A percentile compares a stretch with the other conserved stretches of the same genome.
phyloP scores from a whole-genome alignment of 2,329 filamentous ascomycete genomes.

The Monosporascus sp. region DNA sequence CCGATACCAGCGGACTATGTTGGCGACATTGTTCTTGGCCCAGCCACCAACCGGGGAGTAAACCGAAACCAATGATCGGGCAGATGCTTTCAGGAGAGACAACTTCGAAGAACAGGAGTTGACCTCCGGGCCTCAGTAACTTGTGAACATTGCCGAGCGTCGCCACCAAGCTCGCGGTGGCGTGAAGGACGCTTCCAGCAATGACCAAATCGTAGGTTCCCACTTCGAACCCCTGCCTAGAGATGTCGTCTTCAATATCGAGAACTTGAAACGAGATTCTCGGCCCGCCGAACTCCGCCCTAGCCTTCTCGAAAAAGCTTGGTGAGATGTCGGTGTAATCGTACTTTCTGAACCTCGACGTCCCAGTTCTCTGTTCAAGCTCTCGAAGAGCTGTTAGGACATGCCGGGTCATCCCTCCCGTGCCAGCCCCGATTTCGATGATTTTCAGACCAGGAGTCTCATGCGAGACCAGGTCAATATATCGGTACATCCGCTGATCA shows the following conservation, averaged over 20 bases:
- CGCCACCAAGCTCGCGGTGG: constrained; percentile 8
- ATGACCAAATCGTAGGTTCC: constrained; percentile 13
- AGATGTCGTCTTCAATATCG: constrained; percentile 9
- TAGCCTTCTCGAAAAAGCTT: constrained; percentile 14
- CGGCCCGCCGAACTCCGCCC: neutral
- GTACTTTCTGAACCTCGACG: neutral
- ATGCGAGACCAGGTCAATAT: neutral
- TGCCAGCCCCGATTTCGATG: neutral
- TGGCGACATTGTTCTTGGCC: neutral
- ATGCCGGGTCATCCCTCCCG: neutral
- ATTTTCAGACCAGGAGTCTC: neutral
- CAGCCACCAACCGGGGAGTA: neutral
- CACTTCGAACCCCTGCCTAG: constrained; percentile 8
- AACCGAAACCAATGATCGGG: neutral
- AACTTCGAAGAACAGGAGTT: constrained; percentile 10
- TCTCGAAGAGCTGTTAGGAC: neutral
- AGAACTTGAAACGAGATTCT: constrained; percentile 11
- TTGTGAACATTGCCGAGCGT: constrained; percentile 11
- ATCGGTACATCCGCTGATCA: too few species aligned
- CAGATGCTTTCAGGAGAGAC: neutral
- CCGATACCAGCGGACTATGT: neutral
- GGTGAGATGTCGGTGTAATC: neutral
- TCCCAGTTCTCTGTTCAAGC: neutral
- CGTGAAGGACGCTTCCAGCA: constrained; percentile 15
- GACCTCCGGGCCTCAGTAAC: constrained; percentile 9